Base-by-base conservation (phyloP, 1,284 basidiomycete species). In the Jaminaea rosea region DNA sequence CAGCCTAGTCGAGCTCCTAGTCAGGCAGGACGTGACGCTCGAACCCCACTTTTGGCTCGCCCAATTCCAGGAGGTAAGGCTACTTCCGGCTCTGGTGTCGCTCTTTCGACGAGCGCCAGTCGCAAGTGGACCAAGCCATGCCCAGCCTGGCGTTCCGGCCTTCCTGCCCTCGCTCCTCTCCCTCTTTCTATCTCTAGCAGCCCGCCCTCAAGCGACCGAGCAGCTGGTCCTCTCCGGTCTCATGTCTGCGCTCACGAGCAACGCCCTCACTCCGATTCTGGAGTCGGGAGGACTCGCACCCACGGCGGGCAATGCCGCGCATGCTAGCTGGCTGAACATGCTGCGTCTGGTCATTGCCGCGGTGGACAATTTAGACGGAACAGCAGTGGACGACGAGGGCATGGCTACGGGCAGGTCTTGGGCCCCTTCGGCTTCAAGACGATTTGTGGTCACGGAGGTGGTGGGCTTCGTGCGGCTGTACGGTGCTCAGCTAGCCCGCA, bases 131-230 rank as follows among this genome's bases (percentile, higher is more conserved):
- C n/a, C n/a, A n/a, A n/a, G n/a, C n/a, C n/a, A n/a, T n/a, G n/a
- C n/a, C n/a, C n/a, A n/a, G n/a, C n/a, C n/a, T n/a, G 52, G 60
- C 64, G 29, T 71, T 52, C 13, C 84, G 24, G 74, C 87, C 27
- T 86, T 86, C 75, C 79, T 83, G 6, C 80, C 83, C 7, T 82
- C 88, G 58, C 76, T 94, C 52, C 80, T 94, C 48, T 77, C 84
- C 10, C 85, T 96, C 76, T 87, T 94, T 66, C 84, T 90, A 76
- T 81, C 87, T 0, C 77, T 96, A n/a, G 87, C 88, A 4, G 81
- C 82, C 48, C 80, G 86, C 48, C 81, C 83, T 0, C 79, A 81
- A 0, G 83, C 87, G 1, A 88, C 90, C 1, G 90, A 94, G 73
- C 78, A 85, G 54, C 80, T 94, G 23, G 88, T 88, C 2, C 83